phyloP scores from a whole-genome alignment of 169 alveolate genomes.

The Plasmodium knowlesi region DNA sequence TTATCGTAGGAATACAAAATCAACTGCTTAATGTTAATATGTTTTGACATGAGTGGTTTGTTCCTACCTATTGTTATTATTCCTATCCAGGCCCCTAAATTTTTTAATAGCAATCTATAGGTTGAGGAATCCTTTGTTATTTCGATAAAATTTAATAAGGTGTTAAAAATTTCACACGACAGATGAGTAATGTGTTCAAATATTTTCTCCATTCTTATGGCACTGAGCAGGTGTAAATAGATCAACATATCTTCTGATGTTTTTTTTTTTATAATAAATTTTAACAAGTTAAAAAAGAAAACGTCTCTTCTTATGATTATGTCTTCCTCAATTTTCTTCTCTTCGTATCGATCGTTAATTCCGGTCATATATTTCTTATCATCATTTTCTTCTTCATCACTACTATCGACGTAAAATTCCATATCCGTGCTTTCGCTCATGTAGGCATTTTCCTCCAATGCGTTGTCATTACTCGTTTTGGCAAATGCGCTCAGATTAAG shows the following conservation, averaged over 20 bases:
- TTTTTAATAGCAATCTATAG: constrained; percentile 89
- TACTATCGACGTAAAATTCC: not conserved
- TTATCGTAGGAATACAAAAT: constrained; percentile 86
- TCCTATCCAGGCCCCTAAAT: constrained; percentile 92
- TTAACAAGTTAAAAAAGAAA: constrained; percentile 79
- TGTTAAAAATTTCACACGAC: constrained; percentile 89
- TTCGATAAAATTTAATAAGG: constrained; percentile 86
- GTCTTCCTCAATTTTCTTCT: constrained; percentile 78
- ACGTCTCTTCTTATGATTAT: constrained; percentile 78
- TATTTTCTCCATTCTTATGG: constrained; percentile 79
- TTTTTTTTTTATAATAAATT: constrained; percentile 77
- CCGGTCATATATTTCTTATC: constrained; percentile 77
- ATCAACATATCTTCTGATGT: constrained; percentile 82
- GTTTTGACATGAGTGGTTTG: constrained; percentile 90
- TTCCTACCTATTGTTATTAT: constrained; percentile 89
- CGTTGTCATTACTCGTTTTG: constrained; percentile 56
- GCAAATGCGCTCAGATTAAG: constrained; percentile 23
- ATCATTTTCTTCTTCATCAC: constrained; percentile 65
- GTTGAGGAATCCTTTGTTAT: constrained; percentile 87
- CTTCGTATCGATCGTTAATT: constrained; percentile 75
- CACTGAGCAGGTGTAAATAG: constrained; percentile 77
- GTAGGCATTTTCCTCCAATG: constrained; percentile 41
- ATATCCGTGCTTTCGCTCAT: constrained; percentile 69
- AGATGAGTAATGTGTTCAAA: constrained; percentile 78
- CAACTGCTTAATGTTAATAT: constrained; percentile 89